Conservation (phyloP, 768 basidiomycete genomes). For the Mycena epipterygia region DNA sequence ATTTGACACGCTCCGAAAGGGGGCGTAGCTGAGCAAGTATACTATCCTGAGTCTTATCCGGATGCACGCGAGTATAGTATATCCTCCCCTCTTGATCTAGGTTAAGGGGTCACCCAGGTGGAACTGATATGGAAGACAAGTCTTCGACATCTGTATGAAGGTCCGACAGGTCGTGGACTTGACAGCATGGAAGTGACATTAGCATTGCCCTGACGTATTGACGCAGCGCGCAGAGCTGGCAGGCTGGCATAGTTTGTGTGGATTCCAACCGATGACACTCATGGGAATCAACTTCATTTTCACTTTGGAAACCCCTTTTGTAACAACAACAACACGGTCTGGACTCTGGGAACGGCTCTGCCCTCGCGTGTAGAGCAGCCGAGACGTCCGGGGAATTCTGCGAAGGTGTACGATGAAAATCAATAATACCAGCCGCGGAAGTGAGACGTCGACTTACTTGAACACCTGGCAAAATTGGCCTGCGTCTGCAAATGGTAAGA, state of each 20-base stretch:
- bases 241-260: background rate
- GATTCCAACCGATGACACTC: background rate
- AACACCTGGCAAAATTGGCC: constrained; percentile 1
- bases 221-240: constrained; percentile 2
- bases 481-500: background rate
- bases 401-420: constrained; percentile 3
- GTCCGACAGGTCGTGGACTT: constrained; percentile 13
- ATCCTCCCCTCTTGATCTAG: background rate
- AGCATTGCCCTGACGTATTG: constrained; percentile 1
- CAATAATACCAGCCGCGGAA: constrained; percentile 2
- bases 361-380: background rate
- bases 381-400: constrained; percentile 10
- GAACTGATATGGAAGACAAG: constrained; percentile 4
- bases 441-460: constrained; percentile 2
- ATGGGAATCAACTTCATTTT: constrained; percentile 2
- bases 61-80: no score
- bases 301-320: background rate
- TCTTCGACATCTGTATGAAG: constrained; percentile 12
- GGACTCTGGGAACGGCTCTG: background rate
- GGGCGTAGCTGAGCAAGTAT: background rate
- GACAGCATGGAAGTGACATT: constrained; percentile 7
- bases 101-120: background rate
- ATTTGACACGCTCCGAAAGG: background rate
- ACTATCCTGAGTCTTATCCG: constrained; percentile 2
- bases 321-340: background rate